phyloP scores from a whole-genome alignment of 805 yeast species.

The Candida dajiaensis region DNA sequence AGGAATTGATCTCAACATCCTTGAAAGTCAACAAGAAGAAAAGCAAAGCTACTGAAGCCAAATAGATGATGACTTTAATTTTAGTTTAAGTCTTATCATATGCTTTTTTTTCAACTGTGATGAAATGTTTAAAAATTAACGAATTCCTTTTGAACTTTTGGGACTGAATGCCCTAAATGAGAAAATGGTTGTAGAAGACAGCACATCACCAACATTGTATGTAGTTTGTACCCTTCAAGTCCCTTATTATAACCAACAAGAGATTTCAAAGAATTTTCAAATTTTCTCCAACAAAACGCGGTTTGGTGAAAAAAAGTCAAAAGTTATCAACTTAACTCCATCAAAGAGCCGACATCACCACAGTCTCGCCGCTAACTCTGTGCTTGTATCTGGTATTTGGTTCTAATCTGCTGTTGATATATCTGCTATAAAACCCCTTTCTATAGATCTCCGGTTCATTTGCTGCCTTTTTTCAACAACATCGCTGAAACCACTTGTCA shows the following conservation, averaged over 20 bases:
- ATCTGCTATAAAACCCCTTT: background rate
- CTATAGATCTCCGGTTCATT: background rate
- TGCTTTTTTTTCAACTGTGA: background rate
- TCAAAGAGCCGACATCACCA: background rate
- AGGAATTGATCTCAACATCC: slow-evolving; percentile 40
- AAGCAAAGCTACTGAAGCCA: slow-evolving; percentile 18
- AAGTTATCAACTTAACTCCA: background rate
- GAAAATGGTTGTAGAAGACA: background rate
- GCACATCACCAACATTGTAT: no score
- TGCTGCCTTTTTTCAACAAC: background rate
- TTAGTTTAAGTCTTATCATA: background rate
- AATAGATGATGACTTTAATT: background rate
- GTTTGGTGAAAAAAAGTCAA: background rate
- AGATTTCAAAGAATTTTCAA: background rate
- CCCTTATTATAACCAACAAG: no score
- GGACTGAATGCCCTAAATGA: background rate
- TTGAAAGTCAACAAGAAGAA: slow-evolving; percentile 45
- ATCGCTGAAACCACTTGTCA: no score
- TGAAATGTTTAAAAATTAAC: background rate
- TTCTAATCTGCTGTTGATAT: background rate
- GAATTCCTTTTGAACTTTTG: background rate
- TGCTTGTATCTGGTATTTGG: background rate
- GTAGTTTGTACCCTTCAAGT: background rate
- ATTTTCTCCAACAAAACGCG: background rate
- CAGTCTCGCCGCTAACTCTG: background rate